These are phyloP conservation scores for Suillus subalutaceus DNA, from an alignment of 768 basidiomycete genomes.

Conservation along the genomic window DNA sequence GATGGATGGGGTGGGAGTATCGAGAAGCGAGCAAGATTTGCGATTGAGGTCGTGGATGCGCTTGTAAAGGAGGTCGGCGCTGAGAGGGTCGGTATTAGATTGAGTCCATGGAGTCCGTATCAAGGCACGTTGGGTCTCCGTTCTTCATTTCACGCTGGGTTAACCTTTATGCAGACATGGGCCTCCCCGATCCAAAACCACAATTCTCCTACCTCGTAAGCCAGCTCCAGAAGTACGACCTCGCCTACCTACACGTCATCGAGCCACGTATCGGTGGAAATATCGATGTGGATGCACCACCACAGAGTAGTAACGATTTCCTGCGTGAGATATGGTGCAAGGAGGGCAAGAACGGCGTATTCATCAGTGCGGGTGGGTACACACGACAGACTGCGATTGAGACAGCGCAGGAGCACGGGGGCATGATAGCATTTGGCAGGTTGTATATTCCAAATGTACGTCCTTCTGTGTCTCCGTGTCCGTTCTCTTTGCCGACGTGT, in stretches of 20 bases:
- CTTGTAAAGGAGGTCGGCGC: constrained; percentile 45
- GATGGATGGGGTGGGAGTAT: constrained; percentile 55
- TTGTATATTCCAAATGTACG: constrained; percentile 13
- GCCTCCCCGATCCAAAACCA: constrained; percentile 36
- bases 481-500: neutral
- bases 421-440: constrained; percentile 12
- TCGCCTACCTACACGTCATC: constrained; percentile 47
- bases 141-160: neutral
- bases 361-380: constrained; percentile 11
- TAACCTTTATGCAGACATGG: constrained; percentile 34
- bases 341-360: constrained; percentile 7
- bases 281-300: constrained; percentile 8
- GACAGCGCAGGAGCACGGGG: constrained; percentile 9
- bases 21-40: constrained; percentile 51
- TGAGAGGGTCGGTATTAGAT: constrained; percentile 44
- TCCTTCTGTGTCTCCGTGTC: neutral
- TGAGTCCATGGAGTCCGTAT: constrained; percentile 44
- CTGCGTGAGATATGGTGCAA: constrained; percentile 30
- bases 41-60: constrained; percentile 47
- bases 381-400: constrained; percentile 7
- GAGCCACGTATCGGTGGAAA: constrained; percentile 32
- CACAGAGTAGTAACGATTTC: constrained; percentile 27
- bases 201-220: constrained; percentile 38
- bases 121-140: constrained; percentile 29
- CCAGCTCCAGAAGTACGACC: constrained; percentile 24